Evolutionary conservation across 2,329 filamentous ascomycete genomes (phyloP).

Genomic region (Magnaporthiopsis rhizophila): DNA sequence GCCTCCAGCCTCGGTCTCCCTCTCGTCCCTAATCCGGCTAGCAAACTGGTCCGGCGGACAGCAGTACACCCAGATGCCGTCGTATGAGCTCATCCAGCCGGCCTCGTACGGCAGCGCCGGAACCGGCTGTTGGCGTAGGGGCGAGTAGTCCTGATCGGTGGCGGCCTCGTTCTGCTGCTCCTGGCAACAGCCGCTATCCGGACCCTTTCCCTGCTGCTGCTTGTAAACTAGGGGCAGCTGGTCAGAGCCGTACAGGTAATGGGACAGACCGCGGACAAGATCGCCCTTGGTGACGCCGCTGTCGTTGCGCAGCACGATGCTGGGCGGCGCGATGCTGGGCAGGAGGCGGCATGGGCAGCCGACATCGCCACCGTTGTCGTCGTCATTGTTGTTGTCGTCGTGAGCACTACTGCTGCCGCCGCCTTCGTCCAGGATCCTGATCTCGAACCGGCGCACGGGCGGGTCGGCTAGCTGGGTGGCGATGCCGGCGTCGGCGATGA

Average conservation of each 20-base stretch:
- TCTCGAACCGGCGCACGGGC: background rate
- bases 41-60: constrained; percentile 3
- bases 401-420: background rate
- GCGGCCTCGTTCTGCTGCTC: too few species aligned
- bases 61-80: background rate
- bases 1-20: background rate
- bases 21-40: background rate
- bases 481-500: background rate
- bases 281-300: background rate
- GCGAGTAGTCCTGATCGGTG: background rate
- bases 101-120: background rate
- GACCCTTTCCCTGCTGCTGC: background rate
- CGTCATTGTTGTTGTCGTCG: background rate
- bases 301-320: constrained; percentile 1
- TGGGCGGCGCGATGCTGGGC: background rate
- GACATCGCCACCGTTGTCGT: background rate
- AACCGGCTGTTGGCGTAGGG: background rate
- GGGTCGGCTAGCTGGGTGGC: constrained; percentile 1
- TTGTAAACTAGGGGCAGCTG: background rate
- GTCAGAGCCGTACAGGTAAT: background rate
- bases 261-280: background rate
- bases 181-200: background rate
- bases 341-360: background rate
- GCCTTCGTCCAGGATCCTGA: background rate
- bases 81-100: background rate